These are phyloP conservation scores for Agaricus sinodeliciosus DNA, from an alignment of 768 basidiomycete species.

Conservation along the genomic window DNA sequence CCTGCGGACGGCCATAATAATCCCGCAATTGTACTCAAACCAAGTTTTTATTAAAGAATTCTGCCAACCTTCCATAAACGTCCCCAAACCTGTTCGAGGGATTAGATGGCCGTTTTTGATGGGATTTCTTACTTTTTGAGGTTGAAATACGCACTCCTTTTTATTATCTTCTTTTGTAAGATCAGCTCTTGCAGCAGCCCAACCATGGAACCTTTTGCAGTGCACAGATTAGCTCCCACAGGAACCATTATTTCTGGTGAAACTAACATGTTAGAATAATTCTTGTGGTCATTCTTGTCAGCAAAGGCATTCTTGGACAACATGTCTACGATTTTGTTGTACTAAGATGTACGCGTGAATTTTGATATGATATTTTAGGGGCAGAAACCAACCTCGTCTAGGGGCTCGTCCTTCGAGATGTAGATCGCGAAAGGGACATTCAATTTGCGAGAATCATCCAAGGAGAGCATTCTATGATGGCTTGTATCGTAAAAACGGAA, in stretches of 20 bases:
- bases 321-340: conserved; percentile 41
- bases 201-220: conserved; percentile 50
- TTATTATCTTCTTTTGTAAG: conserved; percentile 50
- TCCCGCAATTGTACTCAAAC: not conserved
- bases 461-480: conserved; percentile 38
- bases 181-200: conserved; percentile 56
- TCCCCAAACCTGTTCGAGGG: conserved; percentile 36
- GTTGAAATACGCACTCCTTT: conserved; percentile 35
- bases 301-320: conserved; percentile 46
- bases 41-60: conserved; percentile 37
- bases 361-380: not conserved
- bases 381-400: conserved; percentile 37
- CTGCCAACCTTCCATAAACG: conserved; percentile 45
- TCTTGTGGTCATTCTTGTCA: conserved; percentile 40
- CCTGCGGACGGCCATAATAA: not conserved
- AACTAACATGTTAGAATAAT: conserved; percentile 39
- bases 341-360: conserved; percentile 21
- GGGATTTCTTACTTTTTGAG: not conserved
- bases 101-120: not conserved
- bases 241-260: not conserved
- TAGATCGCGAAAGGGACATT: conserved; percentile 50
- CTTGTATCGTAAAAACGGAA: not conserved
- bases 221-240: not conserved
- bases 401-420: conserved; percentile 52
- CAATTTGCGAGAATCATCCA: conserved; percentile 42